Evolutionary conservation across 192 early-diverging fungal genomes (phyloP).

Genomic region (Cladochytrium replicatum): DNA sequence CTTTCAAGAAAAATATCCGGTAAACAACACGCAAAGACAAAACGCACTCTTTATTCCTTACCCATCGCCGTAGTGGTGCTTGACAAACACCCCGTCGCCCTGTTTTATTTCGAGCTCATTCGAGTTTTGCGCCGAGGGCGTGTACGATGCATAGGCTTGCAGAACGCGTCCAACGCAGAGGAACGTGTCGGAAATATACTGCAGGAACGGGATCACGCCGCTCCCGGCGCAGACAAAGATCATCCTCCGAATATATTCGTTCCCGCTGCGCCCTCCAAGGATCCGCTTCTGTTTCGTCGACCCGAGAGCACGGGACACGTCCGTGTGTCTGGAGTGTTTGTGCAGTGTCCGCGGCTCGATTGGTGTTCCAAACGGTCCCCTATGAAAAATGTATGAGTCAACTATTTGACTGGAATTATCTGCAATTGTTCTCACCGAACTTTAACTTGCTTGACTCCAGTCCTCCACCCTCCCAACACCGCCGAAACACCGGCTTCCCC

Average conservation of each 20-base stretch:
- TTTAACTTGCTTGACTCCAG: constrained; percentile 16
- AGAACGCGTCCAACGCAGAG: not conserved
- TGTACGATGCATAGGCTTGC: not conserved
- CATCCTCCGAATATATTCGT: not conserved
- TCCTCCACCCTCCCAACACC: constrained; percentile 8
- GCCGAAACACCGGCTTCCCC: constrained; percentile 8
- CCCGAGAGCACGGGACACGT: too few species aligned
- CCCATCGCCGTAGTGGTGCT: not conserved
- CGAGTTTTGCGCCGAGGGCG: not conserved
- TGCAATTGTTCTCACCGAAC: too few species aligned
- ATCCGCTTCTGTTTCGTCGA: too few species aligned
- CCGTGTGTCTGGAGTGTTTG: too few species aligned
- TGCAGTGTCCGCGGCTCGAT: too few species aligned
- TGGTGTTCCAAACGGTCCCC: too few species aligned
- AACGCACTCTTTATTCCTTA: not conserved
- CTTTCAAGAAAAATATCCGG: not conserved
- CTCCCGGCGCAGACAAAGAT: not conserved
- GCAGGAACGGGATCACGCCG: not conserved
- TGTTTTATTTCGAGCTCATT: not conserved
- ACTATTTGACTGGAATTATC: too few species aligned
- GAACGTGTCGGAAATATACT: not conserved
- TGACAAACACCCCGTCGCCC: not conserved
- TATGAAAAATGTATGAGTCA: too few species aligned
- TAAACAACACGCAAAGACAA: not conserved
- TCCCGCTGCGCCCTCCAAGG: too few species aligned